phyloP scores from a whole-genome alignment of 2,329 filamentous ascomycete genomes.

The Pseudomassariella vexata region DNA sequence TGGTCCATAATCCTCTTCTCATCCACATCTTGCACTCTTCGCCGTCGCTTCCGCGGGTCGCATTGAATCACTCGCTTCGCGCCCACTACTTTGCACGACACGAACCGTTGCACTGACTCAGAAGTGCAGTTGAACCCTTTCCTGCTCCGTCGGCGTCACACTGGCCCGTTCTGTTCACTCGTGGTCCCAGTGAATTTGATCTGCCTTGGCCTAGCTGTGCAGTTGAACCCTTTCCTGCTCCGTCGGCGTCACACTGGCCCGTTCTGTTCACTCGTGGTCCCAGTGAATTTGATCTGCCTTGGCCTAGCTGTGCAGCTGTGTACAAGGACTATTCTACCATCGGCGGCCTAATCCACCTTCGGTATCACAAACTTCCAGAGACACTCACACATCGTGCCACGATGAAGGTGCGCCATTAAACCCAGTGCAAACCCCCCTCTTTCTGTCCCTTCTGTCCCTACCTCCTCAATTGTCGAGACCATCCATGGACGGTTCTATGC shows the following conservation, averaged over 20 bases:
- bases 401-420: constrained; percentile 29
- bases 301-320: constrained; percentile 4
- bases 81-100: constrained; percentile 4
- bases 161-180: too few relatives aligned
- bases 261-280: too few relatives aligned
- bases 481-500: constrained; percentile 5
- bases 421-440: constrained; percentile 11
- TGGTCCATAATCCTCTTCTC: too few relatives aligned
- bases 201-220: constrained; percentile 3
- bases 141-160: too few relatives aligned
- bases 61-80: too few relatives aligned
- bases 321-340: too few relatives aligned
- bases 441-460: constrained; percentile 6
- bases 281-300: too few relatives aligned
- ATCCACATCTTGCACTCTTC: too few relatives aligned
- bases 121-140: constrained; percentile 2
- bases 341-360: too few relatives aligned
- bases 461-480: constrained; percentile 10
- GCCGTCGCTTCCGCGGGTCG: too few relatives aligned
- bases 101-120: constrained; percentile 4
- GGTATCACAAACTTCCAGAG: constrained; percentile 15
- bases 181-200: too few relatives aligned
- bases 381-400: constrained; percentile 21
- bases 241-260: too few relatives aligned
- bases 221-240: constrained; percentile 2